These are phyloP conservation scores for Xerocomellus amylosporus DNA, from an alignment of 768 basidiomycete species.

Conservation along the genomic window DNA sequence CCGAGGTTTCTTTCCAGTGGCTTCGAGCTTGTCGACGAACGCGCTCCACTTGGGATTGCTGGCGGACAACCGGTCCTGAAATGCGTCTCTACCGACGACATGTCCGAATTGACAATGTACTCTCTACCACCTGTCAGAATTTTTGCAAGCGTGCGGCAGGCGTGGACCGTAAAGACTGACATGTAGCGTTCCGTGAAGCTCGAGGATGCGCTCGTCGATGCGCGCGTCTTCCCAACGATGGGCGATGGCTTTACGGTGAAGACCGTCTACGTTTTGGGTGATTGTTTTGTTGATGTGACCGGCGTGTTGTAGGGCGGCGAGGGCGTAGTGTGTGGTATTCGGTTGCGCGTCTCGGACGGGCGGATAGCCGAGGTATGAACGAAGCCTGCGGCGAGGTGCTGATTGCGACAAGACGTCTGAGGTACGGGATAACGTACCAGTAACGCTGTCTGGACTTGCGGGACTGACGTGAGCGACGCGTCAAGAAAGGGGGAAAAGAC, in stretches of 20 bases:
- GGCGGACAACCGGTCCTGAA: slow-evolving; percentile 69
- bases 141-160: background rate
- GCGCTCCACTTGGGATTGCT: slow-evolving; percentile 80
- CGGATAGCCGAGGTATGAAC: slow-evolving; percentile 82
- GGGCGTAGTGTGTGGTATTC: slow-evolving; percentile 85
- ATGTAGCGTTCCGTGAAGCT: slow-evolving; percentile 87
- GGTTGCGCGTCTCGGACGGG: slow-evolving; percentile 79
- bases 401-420: no score
- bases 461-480: slow-evolving; percentile 4
- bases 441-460: slow-evolving; percentile 67
- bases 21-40: slow-evolving; percentile 62
- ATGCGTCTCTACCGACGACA: slow-evolving; percentile 57
- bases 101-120: slow-evolving; percentile 81
- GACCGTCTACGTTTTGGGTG: slow-evolving; percentile 93
- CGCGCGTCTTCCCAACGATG: slow-evolving; percentile 40
- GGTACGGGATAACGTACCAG: slow-evolving; percentile 46
- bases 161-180: slow-evolving; percentile 38
- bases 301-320: slow-evolving; percentile 78
- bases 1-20: slow-evolving; percentile 55
- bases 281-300: slow-evolving; percentile 60
- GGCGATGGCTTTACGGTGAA: slow-evolving; percentile 77
- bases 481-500: background rate
- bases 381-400: slow-evolving; percentile 42
- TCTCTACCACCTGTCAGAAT: slow-evolving; percentile 36
- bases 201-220: slow-evolving; percentile 53